phyloP scores from a whole-genome alignment of 768 basidiomycete genomes.

The Trametes coccinea region DNA sequence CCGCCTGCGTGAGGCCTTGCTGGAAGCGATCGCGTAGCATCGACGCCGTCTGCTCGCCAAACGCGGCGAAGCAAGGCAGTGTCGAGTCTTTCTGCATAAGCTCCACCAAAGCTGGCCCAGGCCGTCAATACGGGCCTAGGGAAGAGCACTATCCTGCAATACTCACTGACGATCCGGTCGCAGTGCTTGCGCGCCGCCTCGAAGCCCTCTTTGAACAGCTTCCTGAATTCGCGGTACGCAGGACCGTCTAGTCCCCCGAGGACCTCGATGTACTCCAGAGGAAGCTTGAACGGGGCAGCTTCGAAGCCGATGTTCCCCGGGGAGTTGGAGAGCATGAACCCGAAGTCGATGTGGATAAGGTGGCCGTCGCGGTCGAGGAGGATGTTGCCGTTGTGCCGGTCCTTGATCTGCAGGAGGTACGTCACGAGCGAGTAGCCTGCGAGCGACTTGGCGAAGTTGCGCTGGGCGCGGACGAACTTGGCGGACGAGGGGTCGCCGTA shows the following conservation, averaged over 20 bases:
- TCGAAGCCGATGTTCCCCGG: constrained; percentile 98
- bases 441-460: constrained; percentile 91
- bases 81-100: constrained; percentile 98
- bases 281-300: constrained; percentile 98
- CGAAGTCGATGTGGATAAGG: constrained; percentile 96
- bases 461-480: constrained; percentile 86
- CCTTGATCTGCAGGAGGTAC: constrained; percentile 97
- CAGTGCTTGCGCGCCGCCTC: constrained; percentile 94
- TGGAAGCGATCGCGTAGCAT: constrained; percentile 94
- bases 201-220: constrained; percentile 89
- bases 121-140: background rate
- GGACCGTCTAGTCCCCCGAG: constrained; percentile 81
- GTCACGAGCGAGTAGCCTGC: constrained; percentile 95
- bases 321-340: constrained; percentile 95
- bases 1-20: constrained; percentile 79
- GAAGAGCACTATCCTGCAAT: background rate
- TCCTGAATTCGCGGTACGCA: constrained; percentile 81
- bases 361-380: constrained; percentile 94
- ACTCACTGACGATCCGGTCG: constrained; percentile 89
- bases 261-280: constrained; percentile 94
- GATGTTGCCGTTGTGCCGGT: constrained; percentile 98
- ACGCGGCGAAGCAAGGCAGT: constrained; percentile 86
- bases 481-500: constrained; percentile 89
- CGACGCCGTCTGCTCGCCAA: constrained; percentile 87
- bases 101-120: constrained; percentile 74